A percentile compares a stretch with the other conserved stretches of the same genome.
These are phyloP conservation scores for Oxytropis ochrocephala DNA, from an alignment of 306 rosid genomes.

Conservation along the genomic window DNA sequence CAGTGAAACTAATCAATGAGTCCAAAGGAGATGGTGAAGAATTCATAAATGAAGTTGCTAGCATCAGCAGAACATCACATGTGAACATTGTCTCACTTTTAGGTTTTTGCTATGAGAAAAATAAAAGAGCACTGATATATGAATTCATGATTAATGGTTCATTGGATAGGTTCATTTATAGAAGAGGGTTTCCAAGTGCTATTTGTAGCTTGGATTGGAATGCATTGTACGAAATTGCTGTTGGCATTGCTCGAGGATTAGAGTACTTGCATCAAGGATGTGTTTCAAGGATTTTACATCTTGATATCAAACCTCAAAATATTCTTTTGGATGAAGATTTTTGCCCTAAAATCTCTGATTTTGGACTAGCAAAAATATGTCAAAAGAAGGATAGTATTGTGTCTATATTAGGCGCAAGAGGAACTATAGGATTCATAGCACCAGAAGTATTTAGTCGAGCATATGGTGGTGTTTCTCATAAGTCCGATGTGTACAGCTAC, in stretches of 20 bases:
- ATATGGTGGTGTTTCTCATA: no score
- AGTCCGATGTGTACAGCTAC: no score
- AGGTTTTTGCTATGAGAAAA: no score
- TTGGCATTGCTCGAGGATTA: conserved; percentile 18
- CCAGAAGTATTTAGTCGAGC: no score
- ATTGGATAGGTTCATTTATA: conserved; percentile 23
- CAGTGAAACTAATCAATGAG: conserved; percentile 26
- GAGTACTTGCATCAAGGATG: conserved; percentile 32
- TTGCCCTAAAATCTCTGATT: conserved; percentile 23
- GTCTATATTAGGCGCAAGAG: background rate
- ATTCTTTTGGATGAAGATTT: background rate
- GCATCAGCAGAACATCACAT: no score
- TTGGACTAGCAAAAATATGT: conserved; percentile 28
- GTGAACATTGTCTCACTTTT: no score
- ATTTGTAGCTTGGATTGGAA: conserved; percentile 7
- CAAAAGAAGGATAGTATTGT: conserved; percentile 25
- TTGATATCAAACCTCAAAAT: no score
- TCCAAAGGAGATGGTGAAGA: no score
- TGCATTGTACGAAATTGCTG: conserved; percentile 4
- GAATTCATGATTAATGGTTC: conserved; percentile 42
- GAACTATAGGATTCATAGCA: background rate
- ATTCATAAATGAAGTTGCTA: no score
- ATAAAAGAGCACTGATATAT: conserved; percentile 39
- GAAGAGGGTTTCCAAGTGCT: background rate
- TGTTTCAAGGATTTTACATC: background rate